Percentiles rank a stretch among this genome's conserved stretches.
Evolutionary conservation across 805 yeast species (phyloP).

Genomic region (Blastobotrys peoriensis): DNA sequence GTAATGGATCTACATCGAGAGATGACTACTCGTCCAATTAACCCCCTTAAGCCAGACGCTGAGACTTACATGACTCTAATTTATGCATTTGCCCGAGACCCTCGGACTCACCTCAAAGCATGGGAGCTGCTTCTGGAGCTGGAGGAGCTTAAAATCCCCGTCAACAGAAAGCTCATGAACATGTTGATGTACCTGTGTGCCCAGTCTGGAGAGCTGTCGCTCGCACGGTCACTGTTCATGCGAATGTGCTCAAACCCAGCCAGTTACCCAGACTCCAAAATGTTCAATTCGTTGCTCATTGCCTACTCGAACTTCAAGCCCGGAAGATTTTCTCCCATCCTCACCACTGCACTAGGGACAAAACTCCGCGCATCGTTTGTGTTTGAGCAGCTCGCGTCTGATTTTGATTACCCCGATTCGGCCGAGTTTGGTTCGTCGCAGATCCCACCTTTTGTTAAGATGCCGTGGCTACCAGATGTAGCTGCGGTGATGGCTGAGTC

Average conservation of each 20-base stretch:
- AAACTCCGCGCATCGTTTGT: constrained; percentile 24
- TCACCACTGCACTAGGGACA: constrained; percentile 24
- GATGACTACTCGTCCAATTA: constrained; percentile 38
- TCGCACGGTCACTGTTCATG: constrained; percentile 52
- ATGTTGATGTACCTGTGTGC: constrained; percentile 73
- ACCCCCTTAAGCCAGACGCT: constrained; percentile 36
- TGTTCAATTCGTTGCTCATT: constrained; percentile 28
- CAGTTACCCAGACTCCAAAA: constrained; percentile 26
- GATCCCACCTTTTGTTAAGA: constrained; percentile 68
- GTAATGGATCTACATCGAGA: constrained; percentile 75
- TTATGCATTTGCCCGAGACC: constrained; percentile 56
- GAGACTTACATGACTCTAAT: constrained; percentile 53
- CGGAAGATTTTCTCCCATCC: constrained; percentile 22
- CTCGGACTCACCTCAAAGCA: constrained; percentile 46
- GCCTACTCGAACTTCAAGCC: constrained; percentile 30
- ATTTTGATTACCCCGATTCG: background rate
- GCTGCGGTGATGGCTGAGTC: constrained; percentile 63
- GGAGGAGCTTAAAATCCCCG: constrained; percentile 33
- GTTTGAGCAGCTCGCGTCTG: constrained; percentile 9
- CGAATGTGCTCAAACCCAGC: constrained; percentile 24
- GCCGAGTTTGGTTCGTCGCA: background rate
- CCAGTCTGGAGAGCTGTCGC: constrained; percentile 66
- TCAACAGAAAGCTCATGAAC: constrained; percentile 45
- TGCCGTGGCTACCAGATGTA: constrained; percentile 35
- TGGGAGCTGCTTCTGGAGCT: constrained; percentile 76